Evolutionary conservation across 768 basidiomycete species (phyloP).

Genomic region (Termitomyces sp.): DNA sequence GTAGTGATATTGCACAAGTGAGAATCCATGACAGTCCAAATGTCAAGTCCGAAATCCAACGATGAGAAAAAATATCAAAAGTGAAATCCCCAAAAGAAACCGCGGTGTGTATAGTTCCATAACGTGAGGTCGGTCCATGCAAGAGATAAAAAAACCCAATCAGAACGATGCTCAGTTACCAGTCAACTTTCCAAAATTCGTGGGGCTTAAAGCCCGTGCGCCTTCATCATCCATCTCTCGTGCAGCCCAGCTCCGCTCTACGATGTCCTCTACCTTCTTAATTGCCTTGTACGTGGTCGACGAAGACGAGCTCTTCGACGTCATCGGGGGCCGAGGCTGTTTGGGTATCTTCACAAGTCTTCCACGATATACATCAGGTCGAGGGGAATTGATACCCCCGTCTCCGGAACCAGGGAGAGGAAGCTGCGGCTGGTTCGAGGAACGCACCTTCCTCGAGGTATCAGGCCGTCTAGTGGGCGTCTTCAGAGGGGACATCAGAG

Average conservation of each 20-base stretch:
- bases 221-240: constrained; percentile 18
- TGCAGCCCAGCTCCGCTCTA: constrained; percentile 31
- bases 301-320: constrained; percentile 7
- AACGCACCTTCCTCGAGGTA: neutral
- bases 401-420: constrained; percentile 4
- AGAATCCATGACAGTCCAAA: too few relatives aligned
- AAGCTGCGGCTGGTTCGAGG: constrained; percentile 1
- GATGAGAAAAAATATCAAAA: neutral
- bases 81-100: neutral
- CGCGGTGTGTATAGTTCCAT: neutral
- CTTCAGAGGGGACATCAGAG: neutral
- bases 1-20: neutral
- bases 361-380: constrained; percentile 11
- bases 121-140: neutral
- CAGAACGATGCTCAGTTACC: neutral
- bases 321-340: constrained; percentile 4
- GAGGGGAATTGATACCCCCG: constrained; percentile 10
- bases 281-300: constrained; percentile 24
- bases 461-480: neutral
- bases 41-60: neutral
- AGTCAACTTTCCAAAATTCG: constrained; percentile 16
- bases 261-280: constrained; percentile 31
- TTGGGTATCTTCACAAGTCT: constrained; percentile 2
- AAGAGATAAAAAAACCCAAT: neutral
- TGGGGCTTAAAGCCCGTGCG: constrained; percentile 21